Conservation (phyloP, 306 rosid genomes). For the Rosa chinensis region DNA sequence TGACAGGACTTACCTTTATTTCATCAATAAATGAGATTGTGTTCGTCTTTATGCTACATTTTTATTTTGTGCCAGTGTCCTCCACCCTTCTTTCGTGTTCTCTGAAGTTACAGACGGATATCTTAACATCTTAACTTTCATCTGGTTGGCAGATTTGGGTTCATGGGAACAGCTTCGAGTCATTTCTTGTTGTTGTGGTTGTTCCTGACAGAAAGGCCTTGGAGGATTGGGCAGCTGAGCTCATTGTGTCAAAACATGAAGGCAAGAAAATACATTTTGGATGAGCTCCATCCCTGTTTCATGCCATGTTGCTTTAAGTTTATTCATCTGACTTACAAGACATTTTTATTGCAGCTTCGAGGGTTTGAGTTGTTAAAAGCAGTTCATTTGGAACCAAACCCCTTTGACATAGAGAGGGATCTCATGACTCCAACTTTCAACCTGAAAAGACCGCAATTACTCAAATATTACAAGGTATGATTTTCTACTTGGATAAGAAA, state of each 20-base stretch:
- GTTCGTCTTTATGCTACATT: background rate
- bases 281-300: conserved; percentile 28
- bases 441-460: conserved; percentile 85
- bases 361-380: conserved; percentile 90
- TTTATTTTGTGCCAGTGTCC: background rate
- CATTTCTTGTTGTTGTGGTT: conserved; percentile 90
- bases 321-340: conserved; percentile 23
- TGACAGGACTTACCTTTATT: background rate
- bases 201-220: conserved; percentile 73
- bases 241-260: conserved; percentile 64
- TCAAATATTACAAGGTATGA: conserved; percentile 71
- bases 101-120: background rate
- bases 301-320: conserved; percentile 1
- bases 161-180: conserved; percentile 91
- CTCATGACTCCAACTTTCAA: conserved; percentile 87
- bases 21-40: background rate
- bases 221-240: conserved; percentile 64
- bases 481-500: background rate
- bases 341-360: conserved; percentile 57
- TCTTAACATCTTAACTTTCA: conserved; percentile 8
- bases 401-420: conserved; percentile 92
- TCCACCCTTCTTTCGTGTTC: background rate
- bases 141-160: conserved; percentile 70
- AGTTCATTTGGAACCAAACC: conserved; percentile 74
- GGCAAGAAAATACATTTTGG: background rate